Conservation (phyloP, 75 land plant species). For the Selaginella tamariscina region DNA sequence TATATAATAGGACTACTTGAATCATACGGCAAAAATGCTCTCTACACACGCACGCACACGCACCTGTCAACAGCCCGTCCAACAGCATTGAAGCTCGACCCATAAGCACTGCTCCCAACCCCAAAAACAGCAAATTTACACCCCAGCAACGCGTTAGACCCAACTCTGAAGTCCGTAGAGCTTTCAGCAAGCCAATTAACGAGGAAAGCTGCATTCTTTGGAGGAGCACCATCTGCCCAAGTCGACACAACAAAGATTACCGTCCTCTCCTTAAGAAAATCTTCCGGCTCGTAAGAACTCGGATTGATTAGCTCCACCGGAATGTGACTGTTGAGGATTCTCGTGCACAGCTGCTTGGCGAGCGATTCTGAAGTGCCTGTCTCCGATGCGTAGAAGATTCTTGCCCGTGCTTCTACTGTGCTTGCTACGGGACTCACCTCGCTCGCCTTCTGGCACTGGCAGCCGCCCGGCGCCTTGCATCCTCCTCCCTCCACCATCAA, state of each 20-base stretch:
- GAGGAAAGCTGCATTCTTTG: conserved; percentile 40
- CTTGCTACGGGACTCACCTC: no score
- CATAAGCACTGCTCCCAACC: conserved; percentile 66
- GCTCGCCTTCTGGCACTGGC: no score
- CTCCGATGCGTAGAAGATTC: conserved; percentile 62
- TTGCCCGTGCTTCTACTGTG: no score
- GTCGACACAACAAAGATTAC: conserved; percentile 66
- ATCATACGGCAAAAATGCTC: no score
- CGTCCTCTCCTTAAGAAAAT: conserved; percentile 51
- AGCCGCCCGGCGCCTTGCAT: no score
- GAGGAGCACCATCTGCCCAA: conserved; percentile 72
- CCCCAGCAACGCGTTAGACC: conserved; percentile 34
- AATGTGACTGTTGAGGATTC: conserved; percentile 18
- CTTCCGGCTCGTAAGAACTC: conserved; percentile 70
- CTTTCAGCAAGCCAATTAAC: conserved; percentile 71
- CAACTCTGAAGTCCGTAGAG: conserved; percentile 72
- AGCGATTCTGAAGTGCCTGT: conserved; percentile 61
- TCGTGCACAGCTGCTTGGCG: conserved; percentile 38
- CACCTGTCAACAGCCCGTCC: conserved; percentile 42
- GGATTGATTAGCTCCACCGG: conserved; percentile 49
- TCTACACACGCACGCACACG: no score
- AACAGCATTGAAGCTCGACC: conserved; percentile 42
- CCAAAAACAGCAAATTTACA: conserved; percentile 82
- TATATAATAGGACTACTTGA: no score
- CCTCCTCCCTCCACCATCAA: no score